These are phyloP conservation scores for Colletotrichum echinochloae DNA, from an alignment of 2,329 filamentous ascomycete genomes.

Conservation along the genomic window DNA sequence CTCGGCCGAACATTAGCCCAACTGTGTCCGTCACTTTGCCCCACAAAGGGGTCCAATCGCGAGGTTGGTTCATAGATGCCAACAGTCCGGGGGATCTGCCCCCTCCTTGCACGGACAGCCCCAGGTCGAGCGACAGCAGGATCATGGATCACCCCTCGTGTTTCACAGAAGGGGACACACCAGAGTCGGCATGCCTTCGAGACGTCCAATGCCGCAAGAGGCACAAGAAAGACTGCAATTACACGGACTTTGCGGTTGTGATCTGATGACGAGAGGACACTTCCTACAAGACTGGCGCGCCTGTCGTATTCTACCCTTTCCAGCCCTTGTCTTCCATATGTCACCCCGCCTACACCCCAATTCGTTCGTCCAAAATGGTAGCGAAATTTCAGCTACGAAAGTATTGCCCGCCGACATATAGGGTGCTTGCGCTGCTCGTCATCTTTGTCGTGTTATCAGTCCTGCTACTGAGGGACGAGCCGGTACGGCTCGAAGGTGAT, in stretches of 20 bases:
- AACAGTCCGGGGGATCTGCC: constrained; percentile 30
- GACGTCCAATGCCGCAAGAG: constrained; percentile 38
- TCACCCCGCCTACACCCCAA: constrained; percentile 6
- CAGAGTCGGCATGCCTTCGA: constrained; percentile 30
- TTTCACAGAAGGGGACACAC: constrained; percentile 28
- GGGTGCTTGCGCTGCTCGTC: constrained; percentile 34
- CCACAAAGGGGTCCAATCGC: constrained; percentile 32
- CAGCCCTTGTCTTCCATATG: background rate
- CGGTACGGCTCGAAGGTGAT: background rate
- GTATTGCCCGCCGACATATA: constrained; percentile 35
- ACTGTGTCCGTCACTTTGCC: constrained; percentile 13
- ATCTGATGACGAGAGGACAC: constrained; percentile 25
- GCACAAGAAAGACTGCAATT: constrained; percentile 4
- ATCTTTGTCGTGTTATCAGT: constrained; percentile 30
- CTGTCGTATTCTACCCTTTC: background rate
- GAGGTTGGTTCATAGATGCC: background rate
- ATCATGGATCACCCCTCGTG: constrained; percentile 36
- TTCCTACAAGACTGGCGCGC: constrained; percentile 32
- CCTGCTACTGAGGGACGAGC: constrained; percentile 16
- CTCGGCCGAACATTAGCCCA: constrained; percentile 12
- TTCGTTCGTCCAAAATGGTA: constrained; percentile 27
- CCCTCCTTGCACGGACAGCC: constrained; percentile 31
- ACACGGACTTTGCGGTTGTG: constrained; percentile 17
- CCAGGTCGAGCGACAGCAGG: constrained; percentile 22
- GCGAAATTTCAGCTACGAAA: constrained; percentile 36